phyloP scores from a whole-genome alignment of 345 rosid species.

The Salix brachista region DNA sequence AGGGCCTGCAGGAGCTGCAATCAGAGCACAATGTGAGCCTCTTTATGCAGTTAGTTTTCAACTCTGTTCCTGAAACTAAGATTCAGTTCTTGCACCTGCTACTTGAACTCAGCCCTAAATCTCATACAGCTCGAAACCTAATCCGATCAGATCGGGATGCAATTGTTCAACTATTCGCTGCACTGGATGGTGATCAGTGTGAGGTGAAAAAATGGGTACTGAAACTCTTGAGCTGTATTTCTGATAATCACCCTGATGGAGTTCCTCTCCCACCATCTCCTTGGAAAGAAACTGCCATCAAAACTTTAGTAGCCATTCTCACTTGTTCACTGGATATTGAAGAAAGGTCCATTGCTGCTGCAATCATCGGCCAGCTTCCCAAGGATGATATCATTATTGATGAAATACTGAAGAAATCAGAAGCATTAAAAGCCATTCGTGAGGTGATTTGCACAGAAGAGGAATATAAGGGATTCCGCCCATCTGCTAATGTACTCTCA shows the following conservation, averaged over 20 bases:
- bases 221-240: conserved; percentile 38
- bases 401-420: conserved; percentile 41
- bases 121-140: conserved; percentile 30
- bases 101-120: conserved; percentile 41
- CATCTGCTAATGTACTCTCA: conserved; percentile 9
- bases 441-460: conserved; percentile 39
- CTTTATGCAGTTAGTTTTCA: conserved; percentile 30
- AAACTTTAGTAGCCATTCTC: conserved; percentile 33
- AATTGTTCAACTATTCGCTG: conserved; percentile 35
- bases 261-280: conserved; percentile 47
- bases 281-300: conserved; percentile 37
- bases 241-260: conserved; percentile 37
- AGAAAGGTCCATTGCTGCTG: conserved; percentile 49
- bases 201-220: conserved; percentile 34
- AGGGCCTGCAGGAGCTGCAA: conserved; percentile 43
- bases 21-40: conserved; percentile 39
- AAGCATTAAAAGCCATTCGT: conserved; percentile 43
- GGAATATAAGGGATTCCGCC: conserved; percentile 17
- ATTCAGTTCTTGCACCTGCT: conserved; percentile 43
- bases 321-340: conserved; percentile 31
- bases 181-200: conserved; percentile 25
- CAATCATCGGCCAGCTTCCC: conserved; percentile 48
- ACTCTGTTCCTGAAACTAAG: conserved; percentile 30
- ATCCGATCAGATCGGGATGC: conserved; percentile 28
- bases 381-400: conserved; percentile 40